Conservation (phyloP, 2,329 filamentous ascomycete species). For the Aspergillus clavatus region DNA sequence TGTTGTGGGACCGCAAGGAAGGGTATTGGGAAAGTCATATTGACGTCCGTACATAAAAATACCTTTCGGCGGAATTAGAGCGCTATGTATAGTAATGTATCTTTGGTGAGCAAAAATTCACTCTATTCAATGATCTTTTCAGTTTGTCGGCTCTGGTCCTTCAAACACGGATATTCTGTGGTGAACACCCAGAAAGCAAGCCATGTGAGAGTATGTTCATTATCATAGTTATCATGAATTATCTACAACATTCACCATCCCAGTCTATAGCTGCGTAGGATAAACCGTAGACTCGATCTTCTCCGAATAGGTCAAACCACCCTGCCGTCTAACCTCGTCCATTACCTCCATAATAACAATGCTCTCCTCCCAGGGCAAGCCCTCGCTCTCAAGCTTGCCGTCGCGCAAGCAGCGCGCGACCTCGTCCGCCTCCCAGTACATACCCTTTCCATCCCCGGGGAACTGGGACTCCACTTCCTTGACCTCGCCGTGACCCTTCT, state of each 20-base stretch:
- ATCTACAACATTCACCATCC: too few species aligned
- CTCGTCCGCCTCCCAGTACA: constrained; percentile 87
- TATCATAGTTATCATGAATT: too few species aligned
- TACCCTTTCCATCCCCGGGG: constrained; percentile 66
- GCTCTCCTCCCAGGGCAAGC: constrained; percentile 69
- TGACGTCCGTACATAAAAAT: constrained; percentile 15
- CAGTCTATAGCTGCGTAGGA: constrained; percentile 41
- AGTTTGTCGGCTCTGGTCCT: too few species aligned
- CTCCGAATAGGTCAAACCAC: constrained; percentile 58
- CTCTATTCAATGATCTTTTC: not conserved
- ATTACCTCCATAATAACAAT: constrained; percentile 79
- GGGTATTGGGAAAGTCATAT: constrained; percentile 10
- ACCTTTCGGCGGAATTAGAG: constrained; percentile 12
- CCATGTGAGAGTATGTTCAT: not conserved
- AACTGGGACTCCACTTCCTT: constrained; percentile 38
- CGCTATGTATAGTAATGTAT: constrained; percentile 33
- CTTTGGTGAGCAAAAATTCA: constrained; percentile 4
- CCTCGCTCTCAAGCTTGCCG: constrained; percentile 68
- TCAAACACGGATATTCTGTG: too few species aligned
- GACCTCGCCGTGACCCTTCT: constrained; percentile 44
- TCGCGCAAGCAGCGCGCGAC: constrained; percentile 69
- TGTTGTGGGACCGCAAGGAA: constrained; percentile 3
- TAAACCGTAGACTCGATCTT: constrained; percentile 60
- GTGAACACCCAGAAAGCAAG: not conserved
- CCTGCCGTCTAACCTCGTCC: constrained; percentile 64